phyloP scores from a whole-genome alignment of 345 rosid genomes.

The Hibiscus mutabilis region DNA sequence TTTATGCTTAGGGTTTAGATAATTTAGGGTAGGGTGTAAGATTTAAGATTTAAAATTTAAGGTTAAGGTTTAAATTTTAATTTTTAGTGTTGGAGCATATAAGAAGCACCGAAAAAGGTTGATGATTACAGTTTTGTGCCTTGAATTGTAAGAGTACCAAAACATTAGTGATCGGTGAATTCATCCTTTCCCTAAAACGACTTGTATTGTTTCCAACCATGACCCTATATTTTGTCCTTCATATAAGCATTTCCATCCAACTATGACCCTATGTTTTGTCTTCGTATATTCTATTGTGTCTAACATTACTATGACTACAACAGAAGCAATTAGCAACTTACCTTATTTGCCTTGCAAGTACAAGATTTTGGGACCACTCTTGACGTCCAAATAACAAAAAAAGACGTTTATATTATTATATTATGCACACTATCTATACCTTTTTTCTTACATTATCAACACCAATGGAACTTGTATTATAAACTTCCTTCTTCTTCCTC shows the following conservation, averaged over 20 bases:
- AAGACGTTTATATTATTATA: not conserved
- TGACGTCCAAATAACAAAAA: constrained; percentile 8
- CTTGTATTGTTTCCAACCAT: not conserved
- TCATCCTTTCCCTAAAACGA: not conserved
- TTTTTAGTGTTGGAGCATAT: too few relatives aligned
- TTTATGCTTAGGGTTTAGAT: too few relatives aligned
- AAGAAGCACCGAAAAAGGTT: too few relatives aligned
- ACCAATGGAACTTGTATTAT: not conserved
- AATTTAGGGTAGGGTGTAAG: too few relatives aligned
- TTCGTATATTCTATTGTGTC: not conserved
- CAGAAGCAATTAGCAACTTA: not conserved
- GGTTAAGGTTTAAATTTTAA: too few relatives aligned
- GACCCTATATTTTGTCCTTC: too few relatives aligned
- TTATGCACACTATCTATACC: not conserved
- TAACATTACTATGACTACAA: too few relatives aligned
- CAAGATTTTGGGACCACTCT: not conserved
- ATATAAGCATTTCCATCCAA: too few relatives aligned
- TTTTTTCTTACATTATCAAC: constrained; percentile 1
- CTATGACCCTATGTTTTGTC: not conserved
- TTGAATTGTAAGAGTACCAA: too few relatives aligned
- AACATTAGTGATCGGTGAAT: not conserved
- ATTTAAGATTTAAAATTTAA: too few relatives aligned
- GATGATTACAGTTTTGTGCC: not conserved
- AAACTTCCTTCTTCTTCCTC: not conserved
- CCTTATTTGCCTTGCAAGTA: constrained; percentile 5